A percentile compares a stretch with the other conserved stretches of the same genome.
phyloP scores from a whole-genome alignment of 1,284 basidiomycete species.

The Somion occarium region DNA sequence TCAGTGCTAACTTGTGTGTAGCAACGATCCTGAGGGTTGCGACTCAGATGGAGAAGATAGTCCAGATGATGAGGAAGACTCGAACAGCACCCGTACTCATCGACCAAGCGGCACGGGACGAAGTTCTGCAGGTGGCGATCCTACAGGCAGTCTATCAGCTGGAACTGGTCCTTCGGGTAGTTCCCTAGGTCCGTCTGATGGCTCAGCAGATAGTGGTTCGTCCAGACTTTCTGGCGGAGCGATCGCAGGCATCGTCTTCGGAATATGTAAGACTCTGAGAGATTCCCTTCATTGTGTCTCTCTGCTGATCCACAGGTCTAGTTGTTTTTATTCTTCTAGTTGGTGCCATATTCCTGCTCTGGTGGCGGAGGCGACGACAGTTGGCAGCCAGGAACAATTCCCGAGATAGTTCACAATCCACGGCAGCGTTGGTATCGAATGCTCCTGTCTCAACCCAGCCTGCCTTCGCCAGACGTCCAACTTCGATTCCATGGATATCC shows the following conservation, averaged over 20 bases:
- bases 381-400: not conserved
- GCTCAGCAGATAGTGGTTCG: not conserved
- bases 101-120: no score
- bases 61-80: not conserved
- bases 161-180: not conserved
- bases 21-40: not conserved
- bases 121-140: no score
- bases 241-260: slow-evolving; percentile 25
- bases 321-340: not conserved
- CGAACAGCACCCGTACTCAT: not conserved
- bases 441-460: not conserved
- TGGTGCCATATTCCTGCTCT: slow-evolving; percentile 5
- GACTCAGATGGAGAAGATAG: not conserved
- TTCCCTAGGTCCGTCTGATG: no score
- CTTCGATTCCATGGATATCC: not conserved
- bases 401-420: not conserved
- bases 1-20: not conserved
- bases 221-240: slow-evolving; percentile 11
- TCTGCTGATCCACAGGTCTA: not conserved
- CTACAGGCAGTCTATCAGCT: not conserved
- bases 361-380: slow-evolving; percentile 10
- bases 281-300: not conserved
- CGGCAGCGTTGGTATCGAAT: not conserved
- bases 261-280: slow-evolving; percentile 16
- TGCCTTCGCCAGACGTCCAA: not conserved